Conservation (phyloP, 163 green algal genomes). For the Chlamydomonas reinhardtii region DNA sequence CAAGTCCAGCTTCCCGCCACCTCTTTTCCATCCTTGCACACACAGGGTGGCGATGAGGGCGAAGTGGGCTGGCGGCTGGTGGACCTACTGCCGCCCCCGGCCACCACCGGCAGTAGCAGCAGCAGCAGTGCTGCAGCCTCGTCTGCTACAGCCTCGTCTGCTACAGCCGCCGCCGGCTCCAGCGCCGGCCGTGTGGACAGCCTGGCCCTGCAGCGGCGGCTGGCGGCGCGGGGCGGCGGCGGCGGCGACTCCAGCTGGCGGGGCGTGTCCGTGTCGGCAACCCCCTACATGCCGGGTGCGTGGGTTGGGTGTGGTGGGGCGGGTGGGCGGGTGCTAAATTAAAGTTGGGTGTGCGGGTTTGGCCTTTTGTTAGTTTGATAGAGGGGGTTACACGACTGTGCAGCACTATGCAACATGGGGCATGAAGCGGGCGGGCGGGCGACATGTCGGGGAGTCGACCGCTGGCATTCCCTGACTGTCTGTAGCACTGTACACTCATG, state of each 20-base stretch:
- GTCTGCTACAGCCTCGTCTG: not conserved
- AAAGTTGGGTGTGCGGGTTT: not conserved
- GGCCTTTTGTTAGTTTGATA: too few relatives aligned
- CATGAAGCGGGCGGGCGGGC: too few relatives aligned
- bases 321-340: not conserved
- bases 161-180: not conserved
- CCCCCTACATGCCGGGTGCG: constrained; percentile 52
- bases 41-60: not conserved
- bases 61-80: constrained; percentile 38
- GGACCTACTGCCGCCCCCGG: constrained; percentile 1
- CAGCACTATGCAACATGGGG: too few relatives aligned
- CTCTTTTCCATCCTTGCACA: too few relatives aligned
- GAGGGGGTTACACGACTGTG: too few relatives aligned
- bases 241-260: constrained; percentile 52
- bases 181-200: constrained; percentile 29
- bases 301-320: not conserved
- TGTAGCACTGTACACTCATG: too few relatives aligned
- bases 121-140: not conserved
- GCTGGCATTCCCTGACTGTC: too few relatives aligned
- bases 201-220: constrained; percentile 48
- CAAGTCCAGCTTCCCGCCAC: too few relatives aligned
- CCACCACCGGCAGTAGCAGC: not conserved
- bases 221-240: constrained; percentile 42
- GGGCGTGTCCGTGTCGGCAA: constrained; percentile 53
- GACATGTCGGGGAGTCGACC: too few relatives aligned